A percentile compares a stretch with the other conserved stretches of the same genome.
These are phyloP conservation scores for Fusarium pseudocircinatum DNA, from an alignment of 2,329 filamentous ascomycete species.

Conservation along the genomic window DNA sequence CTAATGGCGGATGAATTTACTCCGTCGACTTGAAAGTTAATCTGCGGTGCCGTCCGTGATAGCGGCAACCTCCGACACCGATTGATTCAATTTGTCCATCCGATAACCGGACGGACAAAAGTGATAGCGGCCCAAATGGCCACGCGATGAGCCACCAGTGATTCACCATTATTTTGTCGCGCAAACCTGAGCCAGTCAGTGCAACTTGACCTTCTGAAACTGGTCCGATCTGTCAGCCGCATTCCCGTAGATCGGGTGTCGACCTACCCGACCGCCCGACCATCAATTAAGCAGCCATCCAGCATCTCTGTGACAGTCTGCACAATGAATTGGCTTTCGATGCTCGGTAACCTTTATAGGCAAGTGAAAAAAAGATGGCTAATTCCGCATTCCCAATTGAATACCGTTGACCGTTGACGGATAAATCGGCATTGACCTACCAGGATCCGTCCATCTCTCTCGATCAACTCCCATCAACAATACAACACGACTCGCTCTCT, in stretches of 20 bases:
- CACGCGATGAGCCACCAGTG: no score
- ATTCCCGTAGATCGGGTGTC: not conserved
- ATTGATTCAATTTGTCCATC: not conserved
- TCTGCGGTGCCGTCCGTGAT: not conserved
- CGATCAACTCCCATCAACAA: not conserved
- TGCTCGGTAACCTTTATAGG: slow-evolving; percentile 14
- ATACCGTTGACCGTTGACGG: slow-evolving; percentile 1
- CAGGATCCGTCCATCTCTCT: not conserved
- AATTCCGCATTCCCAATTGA: slow-evolving; percentile 2
- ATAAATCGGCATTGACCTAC: slow-evolving; percentile 14
- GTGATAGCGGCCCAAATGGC: no score
- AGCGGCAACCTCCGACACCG: not conserved
- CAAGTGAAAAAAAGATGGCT: not conserved
- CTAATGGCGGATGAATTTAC: not conserved
- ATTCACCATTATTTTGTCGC: no score
- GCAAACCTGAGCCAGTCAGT: not conserved
- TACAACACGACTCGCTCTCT: not conserved
- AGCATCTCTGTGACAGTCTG: not conserved
- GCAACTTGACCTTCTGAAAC: not conserved
- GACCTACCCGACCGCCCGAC: not conserved
- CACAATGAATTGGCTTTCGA: not conserved
- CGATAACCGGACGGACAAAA: not conserved
- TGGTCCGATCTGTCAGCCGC: not conserved
- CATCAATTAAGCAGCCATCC: not conserved
- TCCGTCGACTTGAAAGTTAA: not conserved